phyloP scores from a whole-genome alignment of 208 protist species.

The Pavlovales sp. region DNA sequence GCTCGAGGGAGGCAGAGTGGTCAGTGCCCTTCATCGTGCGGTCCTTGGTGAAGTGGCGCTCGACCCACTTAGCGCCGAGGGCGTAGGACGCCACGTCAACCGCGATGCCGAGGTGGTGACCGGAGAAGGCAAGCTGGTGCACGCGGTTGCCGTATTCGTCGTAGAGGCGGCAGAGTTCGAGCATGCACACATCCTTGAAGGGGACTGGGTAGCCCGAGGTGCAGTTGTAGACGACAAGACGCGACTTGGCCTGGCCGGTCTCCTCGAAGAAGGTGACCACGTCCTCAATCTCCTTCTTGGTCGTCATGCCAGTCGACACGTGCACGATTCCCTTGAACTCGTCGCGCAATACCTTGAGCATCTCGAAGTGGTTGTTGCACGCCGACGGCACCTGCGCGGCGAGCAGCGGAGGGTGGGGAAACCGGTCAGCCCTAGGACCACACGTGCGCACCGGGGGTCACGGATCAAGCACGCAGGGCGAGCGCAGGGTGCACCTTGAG shows the following conservation, averaged over 20 bases:
- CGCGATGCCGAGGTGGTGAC: conserved; percentile 40
- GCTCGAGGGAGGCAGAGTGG: conserved; percentile 36
- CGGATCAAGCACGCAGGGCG: too few species aligned
- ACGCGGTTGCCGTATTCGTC: conserved; percentile 16
- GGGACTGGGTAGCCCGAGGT: conserved; percentile 39
- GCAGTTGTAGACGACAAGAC: conserved; percentile 40
- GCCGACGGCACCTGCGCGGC: conserved; percentile 1
- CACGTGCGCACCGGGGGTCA: too few species aligned
- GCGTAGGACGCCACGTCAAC: conserved; percentile 33
- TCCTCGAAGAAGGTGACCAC: conserved; percentile 31
- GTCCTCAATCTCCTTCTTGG: conserved; percentile 38
- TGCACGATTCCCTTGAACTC: conserved; percentile 33
- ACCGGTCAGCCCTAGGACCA: too few species aligned
- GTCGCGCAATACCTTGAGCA: conserved; percentile 37
- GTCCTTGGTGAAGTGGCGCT: conserved; percentile 43
- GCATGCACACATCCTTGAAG: conserved; percentile 32
- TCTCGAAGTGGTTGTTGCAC: conserved; percentile 36
- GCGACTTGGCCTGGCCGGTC: conserved; percentile 6
- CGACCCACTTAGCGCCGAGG: conserved; percentile 21
- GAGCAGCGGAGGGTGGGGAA: too few species aligned
- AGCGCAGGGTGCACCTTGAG: background rate
- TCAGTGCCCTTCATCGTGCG: conserved; percentile 37
- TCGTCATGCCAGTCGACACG: conserved; percentile 36
- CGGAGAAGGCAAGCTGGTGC: conserved; percentile 20
- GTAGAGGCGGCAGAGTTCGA: conserved; percentile 19